A percentile compares a stretch with the other conserved stretches of the same genome.
Conservation (phyloP, 257 asterid genomes). For the Plantago ovata region DNA sequence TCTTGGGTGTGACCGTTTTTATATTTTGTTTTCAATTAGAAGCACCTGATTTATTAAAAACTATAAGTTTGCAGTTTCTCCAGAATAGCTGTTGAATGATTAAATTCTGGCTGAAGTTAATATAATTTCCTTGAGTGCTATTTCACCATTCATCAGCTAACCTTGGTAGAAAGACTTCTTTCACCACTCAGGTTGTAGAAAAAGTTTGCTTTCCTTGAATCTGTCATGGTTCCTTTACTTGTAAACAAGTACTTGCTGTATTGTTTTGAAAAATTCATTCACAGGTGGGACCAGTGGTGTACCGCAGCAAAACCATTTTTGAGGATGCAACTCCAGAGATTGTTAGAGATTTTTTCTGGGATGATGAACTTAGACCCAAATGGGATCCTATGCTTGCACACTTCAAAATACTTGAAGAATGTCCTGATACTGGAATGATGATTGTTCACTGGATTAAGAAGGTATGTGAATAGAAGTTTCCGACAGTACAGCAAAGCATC, state of each 20-base stretch:
- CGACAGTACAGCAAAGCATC: not conserved
- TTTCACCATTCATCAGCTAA: not conserved
- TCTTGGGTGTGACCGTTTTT: too few relatives aligned
- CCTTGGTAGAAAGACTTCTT: too few relatives aligned
- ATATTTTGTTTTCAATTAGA: too few relatives aligned
- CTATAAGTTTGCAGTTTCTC: too few relatives aligned
- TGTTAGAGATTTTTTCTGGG: conserved; percentile 95
- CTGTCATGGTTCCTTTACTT: not conserved
- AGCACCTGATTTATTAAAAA: too few relatives aligned
- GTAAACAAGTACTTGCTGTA: too few relatives aligned
- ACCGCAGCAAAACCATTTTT: conserved; percentile 72
- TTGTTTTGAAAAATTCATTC: conserved; percentile 19
- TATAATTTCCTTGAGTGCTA: conserved; percentile 6
- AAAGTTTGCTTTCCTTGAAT: not conserved
- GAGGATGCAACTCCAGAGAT: conserved; percentile 89
- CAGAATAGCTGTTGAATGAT: not conserved
- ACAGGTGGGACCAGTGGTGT: conserved; percentile 65
- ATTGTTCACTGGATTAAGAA: conserved; percentile 82
- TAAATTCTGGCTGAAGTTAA: too few relatives aligned
- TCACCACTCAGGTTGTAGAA: too few relatives aligned
- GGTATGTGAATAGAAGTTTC: conserved; percentile 38
- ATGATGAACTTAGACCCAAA: conserved; percentile 81
- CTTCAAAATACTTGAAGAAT: conserved; percentile 68
- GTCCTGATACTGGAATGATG: conserved; percentile 66
- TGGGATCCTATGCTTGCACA: conserved; percentile 87